Percentiles rank a stretch among this genome's conserved stretches.
Conservation (phyloP, 768 basidiomycete species). For the Porphyrellus cyaneotinctus region DNA sequence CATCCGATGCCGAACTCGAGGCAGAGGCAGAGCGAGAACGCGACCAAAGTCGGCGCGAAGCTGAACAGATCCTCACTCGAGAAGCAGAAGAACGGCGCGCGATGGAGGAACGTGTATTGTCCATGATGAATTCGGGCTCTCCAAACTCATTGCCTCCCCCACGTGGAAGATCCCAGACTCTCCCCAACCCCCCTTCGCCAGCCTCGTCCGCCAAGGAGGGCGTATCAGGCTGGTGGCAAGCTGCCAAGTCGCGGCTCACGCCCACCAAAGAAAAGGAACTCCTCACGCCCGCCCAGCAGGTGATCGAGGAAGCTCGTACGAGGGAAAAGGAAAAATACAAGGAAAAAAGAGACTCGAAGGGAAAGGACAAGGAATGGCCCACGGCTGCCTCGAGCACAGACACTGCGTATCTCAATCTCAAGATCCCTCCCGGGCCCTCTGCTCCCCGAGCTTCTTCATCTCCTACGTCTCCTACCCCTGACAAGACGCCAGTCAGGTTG, state of each 20-base stretch:
- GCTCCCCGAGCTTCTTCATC: slow-evolving; percentile 45
- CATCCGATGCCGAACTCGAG: slow-evolving; percentile 75
- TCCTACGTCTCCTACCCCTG: slow-evolving; percentile 63
- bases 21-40: slow-evolving; percentile 76
- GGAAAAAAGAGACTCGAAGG: slow-evolving; percentile 40
- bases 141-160: slow-evolving; percentile 49
- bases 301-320: slow-evolving; percentile 67
- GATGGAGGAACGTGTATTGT: slow-evolving; percentile 70
- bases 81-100: slow-evolving; percentile 67
- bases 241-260: slow-evolving; percentile 70
- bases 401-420: slow-evolving; percentile 54
- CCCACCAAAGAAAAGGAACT: slow-evolving; percentile 71
- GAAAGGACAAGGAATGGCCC: slow-evolving; percentile 56
- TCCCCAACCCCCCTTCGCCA: slow-evolving; percentile 58
- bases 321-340: slow-evolving; percentile 54
- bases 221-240: slow-evolving; percentile 61
- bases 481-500: slow-evolving; percentile 27
- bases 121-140: slow-evolving; percentile 56
- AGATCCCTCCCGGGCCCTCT: slow-evolving; percentile 45
- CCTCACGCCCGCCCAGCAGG: slow-evolving; percentile 82
- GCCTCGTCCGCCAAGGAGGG: slow-evolving; percentile 61
- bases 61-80: slow-evolving; percentile 66
- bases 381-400: slow-evolving; percentile 50
- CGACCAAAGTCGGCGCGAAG: slow-evolving; percentile 70
- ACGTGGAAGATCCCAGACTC: slow-evolving; percentile 55